These are phyloP conservation scores for Podaxis mareebaensis DNA, from an alignment of 768 basidiomycete species.

Conservation along the genomic window DNA sequence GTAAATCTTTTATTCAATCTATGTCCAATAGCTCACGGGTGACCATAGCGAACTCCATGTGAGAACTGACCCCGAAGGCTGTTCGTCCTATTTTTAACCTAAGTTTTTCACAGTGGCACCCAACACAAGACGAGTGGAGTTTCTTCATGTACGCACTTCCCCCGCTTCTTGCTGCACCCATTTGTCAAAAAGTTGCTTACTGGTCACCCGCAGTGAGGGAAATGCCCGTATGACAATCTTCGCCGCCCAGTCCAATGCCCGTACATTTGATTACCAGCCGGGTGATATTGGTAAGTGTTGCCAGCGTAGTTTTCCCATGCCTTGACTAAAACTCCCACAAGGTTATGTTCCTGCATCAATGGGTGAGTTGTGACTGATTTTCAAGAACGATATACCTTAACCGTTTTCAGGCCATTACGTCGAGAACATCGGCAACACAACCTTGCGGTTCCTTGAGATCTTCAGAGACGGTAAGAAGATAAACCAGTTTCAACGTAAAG, in stretches of 20 bases:
- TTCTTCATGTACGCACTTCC: constrained; percentile 49
- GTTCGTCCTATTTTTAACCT: background rate
- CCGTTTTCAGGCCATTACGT: constrained; percentile 46
- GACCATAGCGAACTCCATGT: constrained; percentile 54
- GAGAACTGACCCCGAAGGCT: constrained; percentile 20
- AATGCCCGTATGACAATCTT: constrained; percentile 57
- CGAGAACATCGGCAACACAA: constrained; percentile 53
- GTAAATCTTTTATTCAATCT: constrained; percentile 2
- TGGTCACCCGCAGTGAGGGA: constrained; percentile 43
- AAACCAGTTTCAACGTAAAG: background rate
- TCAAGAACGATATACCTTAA: background rate
- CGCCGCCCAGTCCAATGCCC: constrained; percentile 50
- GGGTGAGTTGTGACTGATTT: constrained; percentile 34
- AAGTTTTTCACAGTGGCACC: constrained; percentile 56
- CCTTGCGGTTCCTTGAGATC: constrained; percentile 48
- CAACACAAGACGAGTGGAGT: constrained; percentile 66
- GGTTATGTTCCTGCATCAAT: constrained; percentile 60
- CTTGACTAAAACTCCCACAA: constrained; percentile 20
- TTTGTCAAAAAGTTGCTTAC: constrained; percentile 5
- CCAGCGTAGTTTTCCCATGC: background rate
- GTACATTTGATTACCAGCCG: constrained; percentile 62
- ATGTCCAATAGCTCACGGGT: background rate
- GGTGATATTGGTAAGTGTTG: constrained; percentile 54
- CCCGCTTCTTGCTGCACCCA: background rate
- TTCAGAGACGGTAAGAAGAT: constrained; percentile 31